These are phyloP conservation scores for Endocalyx cinctus DNA, from an alignment of 2,329 filamentous ascomycete genomes.

Conservation along the genomic window DNA sequence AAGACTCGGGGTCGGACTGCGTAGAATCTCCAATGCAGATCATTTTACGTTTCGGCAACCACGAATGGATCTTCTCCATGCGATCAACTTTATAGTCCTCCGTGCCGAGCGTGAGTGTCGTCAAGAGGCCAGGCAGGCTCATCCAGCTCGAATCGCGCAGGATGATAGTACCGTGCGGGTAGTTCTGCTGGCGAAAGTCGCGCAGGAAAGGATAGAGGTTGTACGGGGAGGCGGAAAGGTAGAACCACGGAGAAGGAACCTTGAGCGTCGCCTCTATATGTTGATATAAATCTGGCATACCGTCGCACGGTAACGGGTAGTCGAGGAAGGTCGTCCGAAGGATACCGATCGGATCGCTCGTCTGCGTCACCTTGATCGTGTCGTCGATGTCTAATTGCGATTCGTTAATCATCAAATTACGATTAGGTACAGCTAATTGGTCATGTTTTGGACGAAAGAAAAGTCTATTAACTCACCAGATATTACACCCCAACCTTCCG, in stretches of 20 bases:
- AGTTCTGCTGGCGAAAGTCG: constrained; percentile 66
- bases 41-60: constrained; percentile 75
- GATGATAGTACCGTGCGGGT: constrained; percentile 73
- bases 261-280: constrained; percentile 53
- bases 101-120: constrained; percentile 74
- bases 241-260: constrained; percentile 74
- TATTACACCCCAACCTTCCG: constrained; percentile 79
- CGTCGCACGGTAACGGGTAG: constrained; percentile 62
- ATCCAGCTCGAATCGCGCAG: constrained; percentile 84
- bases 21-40: constrained; percentile 88
- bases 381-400: constrained; percentile 72
- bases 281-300: constrained; percentile 82
- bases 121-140: constrained; percentile 74
- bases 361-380: constrained; percentile 88
- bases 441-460: background rate
- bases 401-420: too few relatives aligned
- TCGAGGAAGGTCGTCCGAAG: constrained; percentile 80
- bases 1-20: constrained; percentile 85
- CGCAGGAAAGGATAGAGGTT: constrained; percentile 87
- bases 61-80: constrained; percentile 71
- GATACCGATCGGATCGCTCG: constrained; percentile 74
- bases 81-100: constrained; percentile 81
- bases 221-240: constrained; percentile 89
- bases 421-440: too few relatives aligned
- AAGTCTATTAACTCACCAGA: constrained; percentile 48